Evolutionary conservation across 2,329 filamentous ascomycete species (phyloP).

Genomic region (Leptographium wingfieldii): DNA sequence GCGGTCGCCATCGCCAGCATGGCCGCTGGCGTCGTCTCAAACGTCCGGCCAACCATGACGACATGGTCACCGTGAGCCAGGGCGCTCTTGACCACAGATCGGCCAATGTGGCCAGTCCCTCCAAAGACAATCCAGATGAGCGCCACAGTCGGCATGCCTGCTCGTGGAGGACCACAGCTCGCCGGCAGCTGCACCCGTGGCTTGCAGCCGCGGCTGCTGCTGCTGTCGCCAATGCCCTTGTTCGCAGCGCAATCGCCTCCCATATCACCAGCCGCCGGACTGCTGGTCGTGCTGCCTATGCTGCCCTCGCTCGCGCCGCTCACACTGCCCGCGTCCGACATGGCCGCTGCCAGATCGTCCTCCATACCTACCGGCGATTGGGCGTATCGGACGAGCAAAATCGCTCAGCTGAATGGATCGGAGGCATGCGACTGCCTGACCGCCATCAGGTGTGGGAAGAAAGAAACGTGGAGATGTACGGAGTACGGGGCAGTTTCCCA

Average conservation of each 20-base stretch:
- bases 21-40: slow-evolving; percentile 59
- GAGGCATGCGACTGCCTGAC: background rate
- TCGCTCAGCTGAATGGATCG: background rate
- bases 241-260: background rate
- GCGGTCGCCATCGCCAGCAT: slow-evolving; percentile 54
- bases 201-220: slow-evolving; percentile 15
- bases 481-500: too few species aligned
- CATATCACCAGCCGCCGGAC: background rate
- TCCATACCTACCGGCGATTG: background rate
- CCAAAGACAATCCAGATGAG: slow-evolving; percentile 94
- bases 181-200: slow-evolving; percentile 53
- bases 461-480: background rate
- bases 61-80: slow-evolving; percentile 73
- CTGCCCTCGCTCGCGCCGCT: background rate
- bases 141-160: slow-evolving; percentile 55
- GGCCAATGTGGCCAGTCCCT: slow-evolving; percentile 92
- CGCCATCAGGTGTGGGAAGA: background rate
- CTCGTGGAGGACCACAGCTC: slow-evolving; percentile 74
- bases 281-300: background rate
- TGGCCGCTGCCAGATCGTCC: background rate
- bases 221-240: background rate
- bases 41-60: slow-evolving; percentile 70
- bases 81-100: slow-evolving; percentile 73
- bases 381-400: background rate
- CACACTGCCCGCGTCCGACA: background rate